Evolutionary conservation across 2,329 filamentous ascomycete genomes (phyloP).

Genomic region (Colletotrichum chrysophilum): DNA sequence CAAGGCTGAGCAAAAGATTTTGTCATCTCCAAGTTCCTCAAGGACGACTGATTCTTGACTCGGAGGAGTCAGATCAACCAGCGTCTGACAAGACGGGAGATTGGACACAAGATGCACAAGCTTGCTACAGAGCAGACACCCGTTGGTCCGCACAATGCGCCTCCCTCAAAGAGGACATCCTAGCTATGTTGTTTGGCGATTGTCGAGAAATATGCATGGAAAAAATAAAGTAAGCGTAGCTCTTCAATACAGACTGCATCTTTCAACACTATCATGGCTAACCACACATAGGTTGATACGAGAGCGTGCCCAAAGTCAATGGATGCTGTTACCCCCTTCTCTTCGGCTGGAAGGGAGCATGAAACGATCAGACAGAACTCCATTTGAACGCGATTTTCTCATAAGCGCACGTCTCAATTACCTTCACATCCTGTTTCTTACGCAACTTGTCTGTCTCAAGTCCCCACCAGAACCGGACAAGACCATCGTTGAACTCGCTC

Average conservation of each 20-base stretch:
- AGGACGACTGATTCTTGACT: not conserved
- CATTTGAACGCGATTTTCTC: not conserved
- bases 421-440: not conserved
- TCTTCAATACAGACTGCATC: not conserved
- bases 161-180: not conserved
- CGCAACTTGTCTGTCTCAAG: not conserved
- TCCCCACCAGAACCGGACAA: not conserved
- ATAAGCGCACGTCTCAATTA: not conserved
- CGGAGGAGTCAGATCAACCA: not conserved
- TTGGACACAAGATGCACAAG: not conserved
- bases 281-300: not conserved
- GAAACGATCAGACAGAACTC: not conserved
- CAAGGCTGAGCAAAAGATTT: not conserved
- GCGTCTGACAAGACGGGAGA: not conserved
- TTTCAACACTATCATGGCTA: not conserved
- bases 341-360: not conserved
- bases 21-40: not conserved
- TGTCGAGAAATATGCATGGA: not conserved
- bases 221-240: not conserved
- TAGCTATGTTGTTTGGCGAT: not conserved
- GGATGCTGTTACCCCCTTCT: not conserved
- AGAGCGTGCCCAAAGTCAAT: not conserved
- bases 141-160: not conserved
- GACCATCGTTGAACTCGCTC: not conserved
- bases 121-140: not conserved